Evolutionary conservation across 1,139 yeast genomes (phyloP).

Genomic region (Nakaseomyces delphensis): DNA sequence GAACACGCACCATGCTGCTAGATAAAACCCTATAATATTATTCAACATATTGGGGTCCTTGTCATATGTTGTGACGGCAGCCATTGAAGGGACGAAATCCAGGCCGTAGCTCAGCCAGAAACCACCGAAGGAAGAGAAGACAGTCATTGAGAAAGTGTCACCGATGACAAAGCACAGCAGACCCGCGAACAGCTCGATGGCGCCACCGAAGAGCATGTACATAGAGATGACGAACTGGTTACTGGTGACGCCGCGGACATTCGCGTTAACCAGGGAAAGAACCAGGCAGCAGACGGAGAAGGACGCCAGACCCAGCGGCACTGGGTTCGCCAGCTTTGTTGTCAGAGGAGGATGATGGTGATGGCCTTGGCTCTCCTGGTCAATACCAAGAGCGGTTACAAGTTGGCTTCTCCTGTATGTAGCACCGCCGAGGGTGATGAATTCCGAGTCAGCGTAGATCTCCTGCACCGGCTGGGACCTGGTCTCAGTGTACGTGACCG

Average conservation of each 20-base stretch:
- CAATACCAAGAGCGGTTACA: constrained; percentile 51
- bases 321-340: constrained; percentile 43
- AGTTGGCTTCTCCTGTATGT: constrained; percentile 49
- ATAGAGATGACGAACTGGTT: constrained; percentile 42
- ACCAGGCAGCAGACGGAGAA: constrained; percentile 43
- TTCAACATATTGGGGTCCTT: constrained; percentile 35
- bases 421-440: constrained; percentile 47
- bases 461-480: constrained; percentile 12
- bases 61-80: constrained; percentile 44
- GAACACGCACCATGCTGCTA: constrained; percentile 60
- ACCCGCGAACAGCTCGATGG: constrained; percentile 57
- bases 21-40: constrained; percentile 51
- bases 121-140: constrained; percentile 63
- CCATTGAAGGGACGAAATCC: constrained; percentile 48
- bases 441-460: constrained; percentile 31
- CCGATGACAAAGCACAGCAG: constrained; percentile 56
- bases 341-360: constrained; percentile 8
- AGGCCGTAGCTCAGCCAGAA: constrained; percentile 66
- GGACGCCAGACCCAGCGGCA: constrained; percentile 52
- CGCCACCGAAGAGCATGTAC: constrained; percentile 55
- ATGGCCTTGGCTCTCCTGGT: constrained; percentile 48
- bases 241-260: constrained; percentile 44
- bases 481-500: constrained; percentile 4
- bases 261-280: constrained; percentile 41
- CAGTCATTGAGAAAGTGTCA: constrained; percentile 58